phyloP scores from a whole-genome alignment of 129 eudicot genomes.

The Centrapalus pauciflorus region DNA sequence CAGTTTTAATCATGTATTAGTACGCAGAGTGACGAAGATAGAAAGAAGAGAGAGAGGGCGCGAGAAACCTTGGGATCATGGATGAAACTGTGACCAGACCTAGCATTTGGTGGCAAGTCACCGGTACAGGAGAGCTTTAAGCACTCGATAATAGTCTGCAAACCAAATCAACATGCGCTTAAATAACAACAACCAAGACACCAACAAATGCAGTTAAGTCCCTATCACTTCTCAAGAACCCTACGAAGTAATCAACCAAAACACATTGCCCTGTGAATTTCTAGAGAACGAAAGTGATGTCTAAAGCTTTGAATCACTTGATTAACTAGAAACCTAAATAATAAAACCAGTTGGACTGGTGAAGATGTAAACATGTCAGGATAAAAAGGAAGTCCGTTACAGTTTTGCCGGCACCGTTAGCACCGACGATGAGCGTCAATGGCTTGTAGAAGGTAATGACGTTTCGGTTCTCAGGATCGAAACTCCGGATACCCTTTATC shows the following conservation, averaged over 20 bases:
- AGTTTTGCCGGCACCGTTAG: conserved; percentile 97
- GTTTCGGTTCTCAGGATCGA: conserved; percentile 92
- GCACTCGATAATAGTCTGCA: conserved; percentile 89
- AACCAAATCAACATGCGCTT: conserved; percentile 3
- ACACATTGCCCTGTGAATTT: background rate
- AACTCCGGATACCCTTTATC: conserved; percentile 94
- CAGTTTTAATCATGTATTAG: background rate
- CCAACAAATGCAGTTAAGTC: background rate
- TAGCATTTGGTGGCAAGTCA: conserved; percentile 93
- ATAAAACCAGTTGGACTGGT: background rate
- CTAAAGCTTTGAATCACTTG: background rate
- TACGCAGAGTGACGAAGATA: no score
- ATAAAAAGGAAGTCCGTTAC: conserved; percentile 23
- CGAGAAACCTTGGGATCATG: conserved; percentile 84
- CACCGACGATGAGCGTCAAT: conserved; percentile 85
- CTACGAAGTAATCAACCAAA: background rate
- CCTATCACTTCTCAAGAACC: background rate
- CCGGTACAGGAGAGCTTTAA: conserved; percentile 94
- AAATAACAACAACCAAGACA: background rate
- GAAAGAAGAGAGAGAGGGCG: background rate
- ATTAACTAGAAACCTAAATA: background rate
- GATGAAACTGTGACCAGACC: conserved; percentile 93
- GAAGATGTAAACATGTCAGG: background rate
- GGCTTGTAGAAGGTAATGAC: conserved; percentile 92
- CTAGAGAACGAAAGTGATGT: background rate